Evolutionary conservation across 192 early-diverging fungal species (phyloP).

Genomic region (Coemansia asiatica): DNA sequence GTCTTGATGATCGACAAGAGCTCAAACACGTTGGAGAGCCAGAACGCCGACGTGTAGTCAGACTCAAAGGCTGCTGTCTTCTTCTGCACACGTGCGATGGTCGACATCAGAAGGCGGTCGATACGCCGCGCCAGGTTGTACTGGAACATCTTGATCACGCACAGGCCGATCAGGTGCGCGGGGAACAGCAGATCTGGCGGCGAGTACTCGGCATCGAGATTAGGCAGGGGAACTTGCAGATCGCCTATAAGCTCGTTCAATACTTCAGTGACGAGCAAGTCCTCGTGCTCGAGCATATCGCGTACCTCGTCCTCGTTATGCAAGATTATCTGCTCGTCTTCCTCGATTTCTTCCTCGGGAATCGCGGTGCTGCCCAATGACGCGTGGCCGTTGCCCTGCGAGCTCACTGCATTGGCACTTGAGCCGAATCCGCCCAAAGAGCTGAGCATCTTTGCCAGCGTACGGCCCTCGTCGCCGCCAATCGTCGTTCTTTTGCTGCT

Average conservation of each 20-base stretch:
- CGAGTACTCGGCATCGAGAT: constrained; percentile 72
- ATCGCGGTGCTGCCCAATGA: constrained; percentile 13
- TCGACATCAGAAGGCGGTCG: constrained; percentile 79
- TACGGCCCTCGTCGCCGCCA: constrained; percentile 39
- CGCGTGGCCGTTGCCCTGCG: neutral
- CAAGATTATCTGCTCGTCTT: constrained; percentile 18
- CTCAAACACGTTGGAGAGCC: constrained; percentile 97
- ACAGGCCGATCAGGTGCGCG: constrained; percentile 85
- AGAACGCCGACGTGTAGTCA: constrained; percentile 78
- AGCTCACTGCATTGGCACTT: neutral
- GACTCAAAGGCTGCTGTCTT: constrained; percentile 62
- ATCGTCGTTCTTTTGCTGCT: constrained; percentile 39
- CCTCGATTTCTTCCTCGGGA: constrained; percentile 25
- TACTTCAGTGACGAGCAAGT: constrained; percentile 73
- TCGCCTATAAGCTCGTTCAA: constrained; percentile 85
- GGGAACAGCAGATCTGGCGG: constrained; percentile 84
- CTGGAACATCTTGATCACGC: constrained; percentile 83
- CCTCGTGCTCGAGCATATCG: constrained; percentile 63
- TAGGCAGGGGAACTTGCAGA: constrained; percentile 85
- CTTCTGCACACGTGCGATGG: constrained; percentile 79
- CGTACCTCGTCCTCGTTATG: constrained; percentile 45
- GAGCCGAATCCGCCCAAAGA: constrained; percentile 35
- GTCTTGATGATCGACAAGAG: constrained; percentile 85
- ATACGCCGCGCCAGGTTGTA: constrained; percentile 81
- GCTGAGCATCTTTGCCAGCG: constrained; percentile 49